Evolutionary conservation across 2,329 filamentous ascomycete genomes (phyloP), one percentile per base, ranked within the genome.

Genomic region (Sarocladium strictum): DNA sequence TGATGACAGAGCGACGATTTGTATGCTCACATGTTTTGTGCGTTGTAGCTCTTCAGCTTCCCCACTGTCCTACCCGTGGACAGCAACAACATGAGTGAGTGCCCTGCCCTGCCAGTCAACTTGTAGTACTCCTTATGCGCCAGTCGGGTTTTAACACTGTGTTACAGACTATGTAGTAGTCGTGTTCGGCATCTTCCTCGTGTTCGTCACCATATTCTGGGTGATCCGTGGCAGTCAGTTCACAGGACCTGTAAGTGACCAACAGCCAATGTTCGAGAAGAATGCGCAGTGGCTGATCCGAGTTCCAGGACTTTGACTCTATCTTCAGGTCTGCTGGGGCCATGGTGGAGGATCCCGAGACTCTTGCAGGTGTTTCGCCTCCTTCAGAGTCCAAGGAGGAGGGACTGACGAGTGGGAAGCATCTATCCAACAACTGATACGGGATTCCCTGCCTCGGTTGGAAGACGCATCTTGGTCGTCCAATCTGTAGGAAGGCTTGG

Each of bases 131-230:
- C n/a, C n/a, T n/a, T n/a, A n/a, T n/a, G n/a, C n/a, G n/a, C n/a
- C n/a, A n/a, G n/a, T n/a, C n/a, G n/a, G n/a, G n/a, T n/a, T n/a
- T n/a, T 32, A 32, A 32, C 35, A 10, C 35, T 33, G 6, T 43
- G 7, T 21, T 7, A 4, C 47, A 51, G 47, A 55, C 26, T 55
- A 43, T 24, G 54, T 55, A n/a, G 27, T 43, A 7, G 54, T 33
- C 32, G 54, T 55, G 17, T 19, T 47, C n/a, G 54, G 54, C 12
- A 55, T 55, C 38, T 55, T 55, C 45, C 21, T 55, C 17, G 19
- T 55, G 11, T 53, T 52, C n/a, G 47, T 52, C 7, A 19, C 33
- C 2, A 17, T 17, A n/a, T 53, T 55, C 45, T 55, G 54, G 54
- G n/a, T 53, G 7, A 33, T 51, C 6, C 27, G 26, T 6, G 49